Evolutionary conservation across 2,329 filamentous ascomycete species (phyloP), one percentile per base, ranked within the genome.

Genomic region (Calonectria hongkongensis): DNA sequence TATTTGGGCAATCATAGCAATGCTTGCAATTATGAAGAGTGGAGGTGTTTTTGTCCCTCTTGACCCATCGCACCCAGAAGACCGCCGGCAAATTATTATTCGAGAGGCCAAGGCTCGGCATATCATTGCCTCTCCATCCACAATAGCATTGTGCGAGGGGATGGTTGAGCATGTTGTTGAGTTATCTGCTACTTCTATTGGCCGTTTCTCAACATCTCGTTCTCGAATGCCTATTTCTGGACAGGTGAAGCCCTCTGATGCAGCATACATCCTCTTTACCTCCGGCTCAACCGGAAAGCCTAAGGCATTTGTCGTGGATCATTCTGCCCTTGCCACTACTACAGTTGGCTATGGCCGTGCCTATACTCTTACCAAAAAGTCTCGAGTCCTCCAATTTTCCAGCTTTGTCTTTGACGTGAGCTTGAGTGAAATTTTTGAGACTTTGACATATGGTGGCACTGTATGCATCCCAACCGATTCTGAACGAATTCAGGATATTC

Each of bases 261-360:
- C 58, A 1, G 62, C 67, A 2, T 82, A 82, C 56, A 86, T 88
- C 72, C 86, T 90, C 75, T 90, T 90, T 78, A 91, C 89, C 8
- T 90, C 88, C 3, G 89, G 89, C 30, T 89, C 86, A 39, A 90
- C 89, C 0, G 89, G 89, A 13, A 83, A 83, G 27, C 89, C 89
- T 0, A 91, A 91, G 79, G 88, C 88, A 27, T 87, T 89, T 27
- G 83, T 88, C 39, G 66, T 81, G n/a, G 45, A 48, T 27, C 74
- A 76, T 13, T 21, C 36, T 6, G 67, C 58, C n/a, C 30, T 68
- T 4, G 47, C 62, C 8, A 43, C 70, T 27, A 68, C 66, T 12
- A 62, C 48, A 50, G 16, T 66, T 60, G 45, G 67, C 51, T 58
- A 56, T 16, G 10, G 63, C 30, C 39, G 56, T 6, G 64, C 51